Evolutionary conservation across 257 asterid genomes (phyloP).

Genomic region (Parsonsia alboflavescens): DNA sequence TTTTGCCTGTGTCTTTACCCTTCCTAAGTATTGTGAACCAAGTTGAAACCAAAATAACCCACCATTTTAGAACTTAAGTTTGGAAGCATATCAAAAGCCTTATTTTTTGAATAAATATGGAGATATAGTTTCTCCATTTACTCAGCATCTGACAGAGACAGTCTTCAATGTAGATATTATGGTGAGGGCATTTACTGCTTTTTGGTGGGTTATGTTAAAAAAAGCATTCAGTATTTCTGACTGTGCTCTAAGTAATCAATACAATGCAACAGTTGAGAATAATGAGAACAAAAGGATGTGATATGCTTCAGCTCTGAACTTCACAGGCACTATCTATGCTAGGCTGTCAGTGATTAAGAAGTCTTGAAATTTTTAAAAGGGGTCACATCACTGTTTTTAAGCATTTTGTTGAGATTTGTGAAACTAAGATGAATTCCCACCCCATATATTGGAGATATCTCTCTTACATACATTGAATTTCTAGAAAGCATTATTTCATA

Average conservation of each 20-base stretch:
- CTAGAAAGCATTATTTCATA: background rate
- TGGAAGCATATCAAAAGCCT: background rate
- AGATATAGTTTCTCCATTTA: background rate
- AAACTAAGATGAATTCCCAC: background rate
- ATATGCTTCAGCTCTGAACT: background rate
- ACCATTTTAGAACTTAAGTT: background rate
- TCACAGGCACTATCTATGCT: background rate
- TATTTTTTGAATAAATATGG: background rate
- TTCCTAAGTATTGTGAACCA: background rate
- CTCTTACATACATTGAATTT: background rate
- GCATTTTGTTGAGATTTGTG: background rate
- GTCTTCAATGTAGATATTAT: background rate
- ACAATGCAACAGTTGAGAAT: background rate
- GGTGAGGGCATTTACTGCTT: background rate
- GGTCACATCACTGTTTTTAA: background rate
- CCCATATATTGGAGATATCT: too few species aligned
- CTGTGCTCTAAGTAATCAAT: background rate
- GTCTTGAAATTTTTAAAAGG: background rate
- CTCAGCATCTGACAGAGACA: background rate
- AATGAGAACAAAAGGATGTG: background rate
- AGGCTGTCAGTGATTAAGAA: background rate
- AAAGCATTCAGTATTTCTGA: background rate
- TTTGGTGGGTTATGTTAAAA: background rate
- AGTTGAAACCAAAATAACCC: background rate
- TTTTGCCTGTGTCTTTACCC: background rate